Conservation (phyloP, 345 rosid species). For the Gossypium rotundifolium region DNA sequence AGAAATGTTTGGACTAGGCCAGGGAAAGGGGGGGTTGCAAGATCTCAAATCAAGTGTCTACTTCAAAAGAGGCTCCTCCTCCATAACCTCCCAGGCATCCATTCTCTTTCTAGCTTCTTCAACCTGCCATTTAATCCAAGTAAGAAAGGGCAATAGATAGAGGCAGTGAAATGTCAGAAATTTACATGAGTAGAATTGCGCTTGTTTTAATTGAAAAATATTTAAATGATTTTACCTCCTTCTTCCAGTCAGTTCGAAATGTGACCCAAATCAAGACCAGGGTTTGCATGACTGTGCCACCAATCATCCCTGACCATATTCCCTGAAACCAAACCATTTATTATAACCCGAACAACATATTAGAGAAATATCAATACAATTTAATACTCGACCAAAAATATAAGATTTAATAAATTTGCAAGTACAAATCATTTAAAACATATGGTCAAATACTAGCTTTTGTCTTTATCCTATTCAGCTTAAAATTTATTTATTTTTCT, state of each 20-base stretch:
- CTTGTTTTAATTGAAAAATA: not conserved
- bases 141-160: no score
- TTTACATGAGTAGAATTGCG: not conserved
- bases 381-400: no score
- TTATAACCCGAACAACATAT: not conserved
- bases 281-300: conserved; percentile 60
- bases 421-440: no score
- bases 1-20: not conserved
- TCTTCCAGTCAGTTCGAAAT: conserved; percentile 54
- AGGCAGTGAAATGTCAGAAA: not conserved
- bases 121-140: conserved; percentile 22
- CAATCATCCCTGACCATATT: conserved; percentile 71
- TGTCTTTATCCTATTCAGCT: no score
- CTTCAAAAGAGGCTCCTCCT: conserved; percentile 13
- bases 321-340: conserved; percentile 32
- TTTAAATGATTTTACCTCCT: conserved; percentile 33
- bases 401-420: no score
- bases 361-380: no score
- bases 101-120: conserved; percentile 30
- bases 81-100: conserved; percentile 26
- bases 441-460: no score
- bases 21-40: not conserved
- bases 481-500: no score
- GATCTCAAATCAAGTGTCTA: not conserved
- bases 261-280: conserved; percentile 55